phyloP scores from a whole-genome alignment of 177 flowering plant species.

The Vitis hybrid region DNA sequence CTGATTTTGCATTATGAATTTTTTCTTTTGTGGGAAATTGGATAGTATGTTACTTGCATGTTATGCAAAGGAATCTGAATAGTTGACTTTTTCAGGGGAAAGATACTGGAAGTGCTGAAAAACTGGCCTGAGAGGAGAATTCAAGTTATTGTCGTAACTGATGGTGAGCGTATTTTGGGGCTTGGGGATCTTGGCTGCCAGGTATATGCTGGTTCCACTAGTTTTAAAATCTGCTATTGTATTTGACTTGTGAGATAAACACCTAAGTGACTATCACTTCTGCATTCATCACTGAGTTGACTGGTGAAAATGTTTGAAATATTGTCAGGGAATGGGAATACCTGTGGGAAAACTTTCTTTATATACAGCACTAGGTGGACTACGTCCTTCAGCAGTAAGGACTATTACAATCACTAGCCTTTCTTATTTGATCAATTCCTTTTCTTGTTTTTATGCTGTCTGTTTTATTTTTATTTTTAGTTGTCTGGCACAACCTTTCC shows the following conservation, averaged over 20 bases:
- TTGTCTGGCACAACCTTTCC: not conserved
- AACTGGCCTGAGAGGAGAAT: constrained; percentile 75
- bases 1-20: not conserved
- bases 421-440: not conserved
- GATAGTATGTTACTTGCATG: not conserved
- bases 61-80: constrained; percentile 2
- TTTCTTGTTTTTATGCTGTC: not conserved
- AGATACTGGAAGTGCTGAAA: constrained; percentile 68
- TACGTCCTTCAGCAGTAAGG: constrained; percentile 78
- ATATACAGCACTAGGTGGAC: constrained; percentile 79
- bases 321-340: constrained; percentile 79
- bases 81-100: constrained; percentile 45
- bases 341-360: constrained; percentile 84
- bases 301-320: not conserved
- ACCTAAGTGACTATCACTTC: not conserved
- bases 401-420: not conserved
- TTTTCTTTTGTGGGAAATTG: not conserved
- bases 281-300: not conserved
- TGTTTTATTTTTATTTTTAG: not conserved
- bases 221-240: not conserved
- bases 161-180: constrained; percentile 82
- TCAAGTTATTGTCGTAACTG: constrained; percentile 81
- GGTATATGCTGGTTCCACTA: constrained; percentile 31
- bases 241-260: not conserved
- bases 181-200: constrained; percentile 91